Evolutionary conservation across 1,284 basidiomycete genomes (phyloP).

Genomic region (Marasmius fiardii): DNA sequence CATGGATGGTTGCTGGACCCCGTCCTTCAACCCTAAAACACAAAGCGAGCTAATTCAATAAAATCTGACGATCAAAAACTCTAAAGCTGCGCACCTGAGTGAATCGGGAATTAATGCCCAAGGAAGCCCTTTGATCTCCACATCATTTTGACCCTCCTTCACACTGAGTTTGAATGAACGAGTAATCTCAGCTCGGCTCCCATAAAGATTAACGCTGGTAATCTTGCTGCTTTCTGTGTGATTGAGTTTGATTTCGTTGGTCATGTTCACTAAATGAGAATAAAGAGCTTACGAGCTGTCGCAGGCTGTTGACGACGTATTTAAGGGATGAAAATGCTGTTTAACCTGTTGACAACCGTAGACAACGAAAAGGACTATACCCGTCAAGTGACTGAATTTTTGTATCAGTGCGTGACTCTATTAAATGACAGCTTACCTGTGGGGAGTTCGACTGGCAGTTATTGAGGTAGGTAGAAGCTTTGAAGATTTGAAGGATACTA

Average conservation of each 20-base stretch:
- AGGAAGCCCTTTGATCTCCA: neutral
- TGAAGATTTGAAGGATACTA: too few species aligned
- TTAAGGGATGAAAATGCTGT: too few species aligned
- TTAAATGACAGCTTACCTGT: too few species aligned
- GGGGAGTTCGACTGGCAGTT: too few species aligned
- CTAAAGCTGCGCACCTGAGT: neutral
- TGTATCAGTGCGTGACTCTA: too few species aligned
- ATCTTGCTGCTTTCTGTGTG: neutral
- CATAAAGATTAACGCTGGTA: neutral
- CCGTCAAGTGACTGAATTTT: too few species aligned
- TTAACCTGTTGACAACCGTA: too few species aligned
- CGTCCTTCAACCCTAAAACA: constrained; percentile 9
- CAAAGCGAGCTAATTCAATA: neutral
- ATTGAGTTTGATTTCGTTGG: neutral
- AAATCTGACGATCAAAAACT: neutral
- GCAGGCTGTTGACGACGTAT: too few species aligned
- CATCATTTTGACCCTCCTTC: neutral
- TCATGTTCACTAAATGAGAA: neutral
- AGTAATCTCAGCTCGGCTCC: neutral
- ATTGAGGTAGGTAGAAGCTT: too few species aligned
- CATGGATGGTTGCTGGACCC: constrained; percentile 7
- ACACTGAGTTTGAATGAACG: neutral
- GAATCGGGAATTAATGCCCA: neutral
- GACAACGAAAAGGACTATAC: too few species aligned
- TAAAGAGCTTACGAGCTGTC: too few species aligned